Conservation (phyloP, 2,329 filamentous ascomycete genomes). For the Sarocladium strictum region DNA sequence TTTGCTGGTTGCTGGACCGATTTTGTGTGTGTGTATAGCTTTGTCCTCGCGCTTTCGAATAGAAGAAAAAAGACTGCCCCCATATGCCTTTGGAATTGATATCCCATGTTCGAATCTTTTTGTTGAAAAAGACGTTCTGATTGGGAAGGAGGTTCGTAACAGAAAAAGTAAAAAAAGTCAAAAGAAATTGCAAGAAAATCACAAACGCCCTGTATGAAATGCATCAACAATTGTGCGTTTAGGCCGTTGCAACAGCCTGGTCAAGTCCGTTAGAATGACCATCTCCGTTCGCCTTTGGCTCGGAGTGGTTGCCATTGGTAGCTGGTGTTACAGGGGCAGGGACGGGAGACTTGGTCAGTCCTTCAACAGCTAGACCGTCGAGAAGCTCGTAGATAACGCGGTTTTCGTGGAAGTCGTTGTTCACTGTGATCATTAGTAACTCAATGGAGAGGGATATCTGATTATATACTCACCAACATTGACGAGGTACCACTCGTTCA, state of each 20-base stretch:
- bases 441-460: background rate
- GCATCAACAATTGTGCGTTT: background rate
- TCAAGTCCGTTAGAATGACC: conserved; percentile 13
- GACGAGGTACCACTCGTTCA: conserved; percentile 87
- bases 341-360: conserved; percentile 49
- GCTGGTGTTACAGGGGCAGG: conserved; percentile 21
- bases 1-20: conserved; percentile 6
- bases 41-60: conserved; percentile 13
- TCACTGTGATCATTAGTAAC: conserved; percentile 51
- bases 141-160: conserved; percentile 16
- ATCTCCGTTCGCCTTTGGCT: conserved; percentile 9
- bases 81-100: conserved; percentile 7
- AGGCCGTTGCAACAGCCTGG: conserved; percentile 11
- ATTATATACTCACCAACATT: conserved; percentile 70
- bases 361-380: conserved; percentile 60
- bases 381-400: conserved; percentile 82
- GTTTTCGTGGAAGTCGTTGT: conserved; percentile 93
- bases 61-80: conserved; percentile 9
- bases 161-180: conserved; percentile 15
- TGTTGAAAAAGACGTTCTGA: conserved; percentile 21
- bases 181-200: conserved; percentile 11
- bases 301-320: conserved; percentile 12
- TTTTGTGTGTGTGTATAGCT: conserved; percentile 22
- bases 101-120: conserved; percentile 17
- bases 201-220: conserved; percentile 1